A percentile compares a stretch with the other conserved stretches of the same genome.
Evolutionary conservation across 768 basidiomycete genomes (phyloP).

Genomic region (Erythrobasidium yunnanense): DNA sequence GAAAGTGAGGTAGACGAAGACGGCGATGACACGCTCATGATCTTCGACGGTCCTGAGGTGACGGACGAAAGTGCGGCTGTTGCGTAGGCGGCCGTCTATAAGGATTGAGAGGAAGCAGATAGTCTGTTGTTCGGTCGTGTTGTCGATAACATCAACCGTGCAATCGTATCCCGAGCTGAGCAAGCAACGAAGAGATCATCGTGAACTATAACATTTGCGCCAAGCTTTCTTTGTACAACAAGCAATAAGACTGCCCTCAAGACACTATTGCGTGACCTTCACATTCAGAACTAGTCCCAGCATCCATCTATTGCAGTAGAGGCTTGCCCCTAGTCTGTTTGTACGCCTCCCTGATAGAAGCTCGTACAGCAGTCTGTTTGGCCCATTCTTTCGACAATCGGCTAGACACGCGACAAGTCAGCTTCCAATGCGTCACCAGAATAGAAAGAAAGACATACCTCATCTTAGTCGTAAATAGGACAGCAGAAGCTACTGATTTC

Average conservation of each 20-base stretch:
- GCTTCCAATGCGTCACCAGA: conserved; percentile 22
- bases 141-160: too few relatives aligned
- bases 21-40: not conserved
- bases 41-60: not conserved
- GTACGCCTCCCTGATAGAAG: conserved; percentile 32
- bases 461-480: not conserved
- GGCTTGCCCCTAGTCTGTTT: conserved; percentile 31
- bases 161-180: too few relatives aligned
- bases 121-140: too few relatives aligned
- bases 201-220: too few relatives aligned
- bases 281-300: too few relatives aligned
- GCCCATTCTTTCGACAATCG: conserved; percentile 23
- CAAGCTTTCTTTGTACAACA: too few relatives aligned
- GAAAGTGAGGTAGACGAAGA: not conserved
- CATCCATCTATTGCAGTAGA: too few relatives aligned
- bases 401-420: not conserved
- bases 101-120: too few relatives aligned
- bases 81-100: too few relatives aligned
- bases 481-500: not conserved
- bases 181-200: too few relatives aligned
- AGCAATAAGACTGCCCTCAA: too few relatives aligned
- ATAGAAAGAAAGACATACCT: conserved; percentile 30
- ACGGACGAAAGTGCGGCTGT: not conserved
- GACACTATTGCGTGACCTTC: too few relatives aligned
- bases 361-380: conserved; percentile 28